phyloP scores from a whole-genome alignment of 345 rosid genomes.

The Syzygium oleosum region DNA sequence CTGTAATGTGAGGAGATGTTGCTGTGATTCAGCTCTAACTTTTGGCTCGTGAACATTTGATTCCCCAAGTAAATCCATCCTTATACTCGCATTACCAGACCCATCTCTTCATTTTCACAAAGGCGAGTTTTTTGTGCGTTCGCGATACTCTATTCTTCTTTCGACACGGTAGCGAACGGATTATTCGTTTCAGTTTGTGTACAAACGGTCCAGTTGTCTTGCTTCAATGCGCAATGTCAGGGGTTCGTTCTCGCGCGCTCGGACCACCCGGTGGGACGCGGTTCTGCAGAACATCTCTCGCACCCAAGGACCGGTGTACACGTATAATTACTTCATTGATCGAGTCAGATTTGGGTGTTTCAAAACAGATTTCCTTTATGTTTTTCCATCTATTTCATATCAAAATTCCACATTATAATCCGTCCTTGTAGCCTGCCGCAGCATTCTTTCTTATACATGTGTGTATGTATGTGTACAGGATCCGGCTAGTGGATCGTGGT shows the following conservation, averaged over 20 bases:
- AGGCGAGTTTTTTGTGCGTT: not conserved
- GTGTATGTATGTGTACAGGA: not conserved
- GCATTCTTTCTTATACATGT: not conserved
- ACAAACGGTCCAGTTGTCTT: not conserved
- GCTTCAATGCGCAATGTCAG: not conserved
- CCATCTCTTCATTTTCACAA: conserved; percentile 1
- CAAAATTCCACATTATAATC: not conserved
- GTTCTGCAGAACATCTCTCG: not conserved
- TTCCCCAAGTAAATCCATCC: conserved; percentile 1
- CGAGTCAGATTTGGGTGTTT: not conserved
- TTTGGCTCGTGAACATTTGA: not conserved
- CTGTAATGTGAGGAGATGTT: not conserved
- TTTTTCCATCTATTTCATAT: not conserved
- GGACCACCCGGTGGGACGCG: not conserved
- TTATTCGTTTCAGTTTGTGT: too few relatives aligned
- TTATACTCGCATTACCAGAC: not conserved
- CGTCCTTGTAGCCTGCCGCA: not conserved
- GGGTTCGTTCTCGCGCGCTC: not conserved
- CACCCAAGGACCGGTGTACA: not conserved
- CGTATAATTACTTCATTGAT: not conserved
- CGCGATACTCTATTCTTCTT: not conserved
- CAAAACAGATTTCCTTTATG: not conserved
- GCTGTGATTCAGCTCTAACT: not conserved
- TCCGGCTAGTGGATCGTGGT: not conserved
- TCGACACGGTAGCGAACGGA: not conserved